Evolutionary conservation across 495 filamentous ascomycete genomes (phyloP).

Genomic region (Opeltia flavorubescens): DNA sequence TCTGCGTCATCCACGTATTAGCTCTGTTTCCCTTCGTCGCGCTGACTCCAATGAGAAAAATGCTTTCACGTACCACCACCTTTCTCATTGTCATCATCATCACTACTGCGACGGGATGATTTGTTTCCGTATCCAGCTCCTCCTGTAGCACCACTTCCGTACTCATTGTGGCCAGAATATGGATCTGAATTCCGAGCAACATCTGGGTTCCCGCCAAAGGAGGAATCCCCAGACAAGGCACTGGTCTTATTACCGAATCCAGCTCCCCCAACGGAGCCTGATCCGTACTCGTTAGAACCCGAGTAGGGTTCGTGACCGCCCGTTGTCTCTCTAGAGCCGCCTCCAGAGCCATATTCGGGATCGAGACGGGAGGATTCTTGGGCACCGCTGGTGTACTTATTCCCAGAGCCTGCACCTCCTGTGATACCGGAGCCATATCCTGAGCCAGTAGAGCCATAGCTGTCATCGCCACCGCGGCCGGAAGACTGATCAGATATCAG

Average conservation of each 20-base stretch:
- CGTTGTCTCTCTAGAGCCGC: not conserved
- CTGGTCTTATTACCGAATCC: constrained; percentile 9
- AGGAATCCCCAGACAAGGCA: not conserved
- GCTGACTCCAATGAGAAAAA: too few species aligned
- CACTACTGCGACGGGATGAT: not conserved
- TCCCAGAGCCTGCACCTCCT: constrained; percentile 21
- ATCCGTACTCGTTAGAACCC: constrained; percentile 10
- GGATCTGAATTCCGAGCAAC: constrained; percentile 3
- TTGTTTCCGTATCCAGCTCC: constrained; percentile 11
- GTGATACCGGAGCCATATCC: constrained; percentile 16
- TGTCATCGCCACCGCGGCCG: constrained; percentile 11
- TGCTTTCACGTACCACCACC: too few species aligned
- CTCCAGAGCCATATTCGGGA: constrained; percentile 13
- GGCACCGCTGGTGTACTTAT: constrained; percentile 18
- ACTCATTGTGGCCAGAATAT: constrained; percentile 1
- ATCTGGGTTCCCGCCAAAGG: not conserved
- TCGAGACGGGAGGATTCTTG: constrained; percentile 6
- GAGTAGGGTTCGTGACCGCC: constrained; percentile 7
- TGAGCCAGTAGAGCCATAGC: constrained; percentile 15
- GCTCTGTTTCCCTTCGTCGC: not conserved
- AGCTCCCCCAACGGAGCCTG: constrained; percentile 11
- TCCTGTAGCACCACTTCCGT: constrained; percentile 7
- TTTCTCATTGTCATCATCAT: constrained; percentile 3
- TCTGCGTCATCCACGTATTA: constrained; percentile 14
- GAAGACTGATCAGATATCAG: constrained; percentile 3